These are phyloP conservation scores for Spirogloea muscicola DNA, from an alignment of 139 green algal genomes.

Conservation along the genomic window DNA sequence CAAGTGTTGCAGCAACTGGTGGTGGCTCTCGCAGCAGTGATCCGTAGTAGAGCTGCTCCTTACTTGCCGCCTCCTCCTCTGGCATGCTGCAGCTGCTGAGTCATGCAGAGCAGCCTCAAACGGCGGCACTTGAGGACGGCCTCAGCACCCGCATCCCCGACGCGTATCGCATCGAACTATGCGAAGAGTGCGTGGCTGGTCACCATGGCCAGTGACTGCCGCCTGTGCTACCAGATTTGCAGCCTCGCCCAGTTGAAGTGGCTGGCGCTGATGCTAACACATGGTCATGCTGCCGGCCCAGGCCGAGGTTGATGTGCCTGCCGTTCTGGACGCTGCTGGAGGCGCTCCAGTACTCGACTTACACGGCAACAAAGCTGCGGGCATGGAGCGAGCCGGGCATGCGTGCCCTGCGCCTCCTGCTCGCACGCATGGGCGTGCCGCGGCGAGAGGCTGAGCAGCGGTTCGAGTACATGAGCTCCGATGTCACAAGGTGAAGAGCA, in stretches of 20 bases:
- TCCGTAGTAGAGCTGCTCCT: too few species aligned
- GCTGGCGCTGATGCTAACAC: too few species aligned
- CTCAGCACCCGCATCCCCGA: background rate
- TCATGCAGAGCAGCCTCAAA: background rate
- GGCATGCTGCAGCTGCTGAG: too few species aligned
- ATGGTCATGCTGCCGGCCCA: too few species aligned
- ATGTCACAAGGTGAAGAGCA: slow-evolving; percentile 16
- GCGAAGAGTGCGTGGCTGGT: background rate
- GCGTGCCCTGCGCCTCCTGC: slow-evolving; percentile 63
- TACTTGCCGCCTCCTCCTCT: too few species aligned
- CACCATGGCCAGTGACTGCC: too few species aligned
- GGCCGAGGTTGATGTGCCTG: slow-evolving; percentile 48
- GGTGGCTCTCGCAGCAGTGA: too few species aligned
- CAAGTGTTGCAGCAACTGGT: too few species aligned
- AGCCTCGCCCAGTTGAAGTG: too few species aligned
- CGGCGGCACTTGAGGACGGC: background rate
- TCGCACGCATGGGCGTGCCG: slow-evolving; percentile 73
- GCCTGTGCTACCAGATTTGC: too few species aligned
- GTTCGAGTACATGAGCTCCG: slow-evolving; percentile 40
- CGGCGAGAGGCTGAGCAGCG: slow-evolving; percentile 46
- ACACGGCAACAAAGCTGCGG: slow-evolving; percentile 75
- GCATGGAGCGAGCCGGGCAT: slow-evolving; percentile 72
- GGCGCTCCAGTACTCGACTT: slow-evolving; percentile 69
- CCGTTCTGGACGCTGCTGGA: slow-evolving; percentile 85
- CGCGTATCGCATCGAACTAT: background rate